Evolutionary conservation across 495 filamentous ascomycete genomes (phyloP).

Genomic region (Penicillium lividum): DNA sequence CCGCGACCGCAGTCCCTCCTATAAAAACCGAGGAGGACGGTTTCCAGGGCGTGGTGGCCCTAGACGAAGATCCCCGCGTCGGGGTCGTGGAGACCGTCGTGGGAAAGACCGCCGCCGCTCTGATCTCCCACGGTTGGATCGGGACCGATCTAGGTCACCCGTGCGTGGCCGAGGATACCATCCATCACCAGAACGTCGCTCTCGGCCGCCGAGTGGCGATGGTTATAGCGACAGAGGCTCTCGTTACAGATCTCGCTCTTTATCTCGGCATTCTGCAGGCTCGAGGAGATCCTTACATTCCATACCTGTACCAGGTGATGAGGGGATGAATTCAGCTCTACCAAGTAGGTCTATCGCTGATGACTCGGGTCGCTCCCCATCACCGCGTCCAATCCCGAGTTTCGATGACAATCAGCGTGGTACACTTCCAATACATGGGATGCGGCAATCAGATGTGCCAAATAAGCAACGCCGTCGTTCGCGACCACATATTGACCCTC

Average conservation of each 20-base stretch:
- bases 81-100: constrained; percentile 37
- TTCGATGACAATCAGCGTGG: constrained; percentile 40
- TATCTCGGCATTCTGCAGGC: constrained; percentile 35
- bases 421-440: constrained; percentile 38
- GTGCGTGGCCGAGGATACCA: constrained; percentile 30
- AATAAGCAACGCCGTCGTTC: constrained; percentile 32
- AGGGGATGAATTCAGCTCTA: constrained; percentile 35
- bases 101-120: constrained; percentile 32
- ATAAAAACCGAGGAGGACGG: constrained; percentile 34
- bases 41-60: constrained; percentile 36
- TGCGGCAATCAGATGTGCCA: constrained; percentile 34
- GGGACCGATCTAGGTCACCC: constrained; percentile 35
- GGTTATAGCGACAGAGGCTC: constrained; percentile 33
- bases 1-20: constrained; percentile 34
- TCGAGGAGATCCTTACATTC: constrained; percentile 38
- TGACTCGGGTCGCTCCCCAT: constrained; percentile 35
- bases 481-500: constrained; percentile 42
- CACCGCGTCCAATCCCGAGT: constrained; percentile 41
- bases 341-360: constrained; percentile 29
- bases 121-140: constrained; percentile 24
- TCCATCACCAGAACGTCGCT: constrained; percentile 33
- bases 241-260: constrained; percentile 35
- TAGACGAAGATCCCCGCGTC: constrained; percentile 36
- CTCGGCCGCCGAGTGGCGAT: constrained; percentile 29
- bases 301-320: constrained; percentile 23